These are phyloP conservation scores for Garcia nutans DNA, from an alignment of 345 rosid species.

Conservation along the genomic window DNA sequence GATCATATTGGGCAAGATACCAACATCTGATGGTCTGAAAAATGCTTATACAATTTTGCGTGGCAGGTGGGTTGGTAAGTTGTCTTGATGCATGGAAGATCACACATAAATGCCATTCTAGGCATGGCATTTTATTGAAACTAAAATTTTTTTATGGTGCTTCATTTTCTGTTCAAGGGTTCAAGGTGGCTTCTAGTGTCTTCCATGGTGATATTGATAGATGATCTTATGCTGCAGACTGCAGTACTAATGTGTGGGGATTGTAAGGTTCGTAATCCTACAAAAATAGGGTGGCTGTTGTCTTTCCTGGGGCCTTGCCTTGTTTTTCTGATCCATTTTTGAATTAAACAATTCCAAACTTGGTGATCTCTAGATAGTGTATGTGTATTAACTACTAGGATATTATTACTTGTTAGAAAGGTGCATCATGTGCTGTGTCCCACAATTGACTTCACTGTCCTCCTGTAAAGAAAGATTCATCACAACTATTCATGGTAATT, in stretches of 20 bases:
- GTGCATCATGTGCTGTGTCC: neutral
- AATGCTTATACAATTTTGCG: slow-evolving; percentile 77
- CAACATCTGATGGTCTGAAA: slow-evolving; percentile 82
- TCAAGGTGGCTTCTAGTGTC: slow-evolving; percentile 8
- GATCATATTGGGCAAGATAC: slow-evolving; percentile 93
- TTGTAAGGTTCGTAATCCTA: neutral
- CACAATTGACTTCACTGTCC: neutral
- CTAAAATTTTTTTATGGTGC: slow-evolving; percentile 12
- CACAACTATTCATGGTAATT: neutral
- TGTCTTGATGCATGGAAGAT: slow-evolving; percentile 36
- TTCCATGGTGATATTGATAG: neutral
- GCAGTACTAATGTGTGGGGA: neutral
- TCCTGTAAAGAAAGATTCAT: neutral
- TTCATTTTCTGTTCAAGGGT: slow-evolving; percentile 8
- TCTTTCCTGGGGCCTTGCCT: neutral
- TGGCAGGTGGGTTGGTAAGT: slow-evolving; percentile 98
- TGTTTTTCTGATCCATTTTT: neutral
- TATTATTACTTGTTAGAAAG: neutral
- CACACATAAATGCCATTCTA: slow-evolving; percentile 17
- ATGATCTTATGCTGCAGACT: neutral
- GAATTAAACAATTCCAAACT: neutral
- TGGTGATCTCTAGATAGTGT: neutral
- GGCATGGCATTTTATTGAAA: slow-evolving; percentile 18
- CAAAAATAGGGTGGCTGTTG: slow-evolving; percentile 8
- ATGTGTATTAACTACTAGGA: neutral